Base-by-base conservation (phyloP, 2,329 filamentous ascomycete genomes). In the Emericellopsis atlantica region DNA sequence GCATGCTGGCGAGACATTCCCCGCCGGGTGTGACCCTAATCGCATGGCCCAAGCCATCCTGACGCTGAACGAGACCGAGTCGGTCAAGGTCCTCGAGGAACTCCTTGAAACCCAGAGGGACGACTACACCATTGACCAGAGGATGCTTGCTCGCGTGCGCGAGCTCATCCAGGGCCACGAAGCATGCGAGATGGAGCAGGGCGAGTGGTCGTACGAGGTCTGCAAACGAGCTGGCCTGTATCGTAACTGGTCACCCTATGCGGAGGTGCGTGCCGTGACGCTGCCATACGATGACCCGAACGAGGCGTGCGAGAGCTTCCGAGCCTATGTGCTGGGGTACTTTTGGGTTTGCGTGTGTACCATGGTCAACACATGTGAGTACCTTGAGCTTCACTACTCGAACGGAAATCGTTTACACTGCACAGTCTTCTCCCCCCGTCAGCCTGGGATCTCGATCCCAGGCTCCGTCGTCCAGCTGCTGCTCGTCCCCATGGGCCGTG, bases 391-490 rank as follows among this genome's bases (percentile, higher is more conserved):
- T 35, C 36, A 41, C n/a, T 37, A 2, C 10, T 18, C 33, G 22
- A n/a, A 14, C 9, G 39, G 12, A 11, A 9, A 24, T 21, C 18
- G 18, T 32, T 43, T 18, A 41, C 16, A 43, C 18, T 12, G 32
- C 22, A 12, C 37, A 43, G 39, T 42, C 24, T 40, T 43, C 32
- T 31, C 36, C 14, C 43, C 45, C 32, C 45, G 43, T 32, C 43
- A 45, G 32, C 45, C 45, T 9, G 45, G 43, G 21, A 46, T 39
- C 50, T 51, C 45, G 16, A 48, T 61, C 6, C 51, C 48, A 38
- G 53, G 55, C 1, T 52, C 53, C 8, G 60, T 63, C 4, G 59
- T 63, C 37, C 66, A 70, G 46, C 62, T 70, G 24, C 53, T 66
- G 18, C 51, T 67, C 4, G 65, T 58, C 11, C 40, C 67, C 59